Evolutionary conservation across 2,329 filamentous ascomycete species (phyloP), one percentile per base, ranked within the genome.

Genomic region (Diplocarpon rosae): DNA sequence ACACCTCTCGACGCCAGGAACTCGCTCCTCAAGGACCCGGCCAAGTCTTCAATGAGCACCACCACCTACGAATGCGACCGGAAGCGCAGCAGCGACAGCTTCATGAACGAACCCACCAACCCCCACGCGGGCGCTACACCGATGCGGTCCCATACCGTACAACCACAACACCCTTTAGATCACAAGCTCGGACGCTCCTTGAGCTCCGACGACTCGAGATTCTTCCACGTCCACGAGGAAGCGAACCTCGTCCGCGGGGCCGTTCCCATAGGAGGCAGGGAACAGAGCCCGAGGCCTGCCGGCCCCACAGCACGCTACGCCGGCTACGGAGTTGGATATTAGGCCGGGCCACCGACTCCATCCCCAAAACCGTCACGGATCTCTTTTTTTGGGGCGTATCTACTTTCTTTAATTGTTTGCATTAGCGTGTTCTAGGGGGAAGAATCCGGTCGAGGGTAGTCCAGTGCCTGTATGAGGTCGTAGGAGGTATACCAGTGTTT

Each of bases 1-100:
- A 95, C 88, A 1, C 85, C 88, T 5, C 75, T 95, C 32, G 85
- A 93, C 59, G 84, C 87, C 1, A 83, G 85, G 60, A 90, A 90
- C 69, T 89, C 84, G 11, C 76, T 95, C 15, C 78, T 95, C 28
- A 51, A 54, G 46, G 54, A 59, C 40, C 56, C 55, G 11, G 32
- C 48, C 2, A 51, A 52, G 10, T 29, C 45, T 15, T 49, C 52
- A 11, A 49, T 54, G 40, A 45, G 33, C 14, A 39, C 34, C 13
- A 39, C 31, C 3, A 37, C 40, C 8, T 59, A 57, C 28, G 46
- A 50, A 6, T 39, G 47, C 17, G 57, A 60, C 12, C 49, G 51
- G n/a, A 45, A 52, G 32, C 37, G 47, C 5, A 50, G 47, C 39
- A 32, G 43, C 1, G 55, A 59, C 32, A 53, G 47, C 30, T 59